Conservation (phyloP, 2,329 filamentous ascomycete genomes). For the Aschersonia sp. region DNA sequence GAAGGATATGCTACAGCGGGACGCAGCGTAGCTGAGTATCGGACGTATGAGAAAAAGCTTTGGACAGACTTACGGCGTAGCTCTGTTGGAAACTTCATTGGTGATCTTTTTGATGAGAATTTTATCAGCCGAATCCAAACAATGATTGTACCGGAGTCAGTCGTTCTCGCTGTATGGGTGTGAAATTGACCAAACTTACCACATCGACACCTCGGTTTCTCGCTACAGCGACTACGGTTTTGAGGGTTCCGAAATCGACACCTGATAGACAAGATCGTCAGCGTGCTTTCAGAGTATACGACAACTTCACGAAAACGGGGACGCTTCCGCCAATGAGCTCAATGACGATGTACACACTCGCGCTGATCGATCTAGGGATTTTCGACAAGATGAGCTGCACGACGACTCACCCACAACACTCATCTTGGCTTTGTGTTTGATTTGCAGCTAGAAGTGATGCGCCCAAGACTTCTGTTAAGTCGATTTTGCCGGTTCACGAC, state of each 20-base stretch:
- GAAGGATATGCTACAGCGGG: not conserved
- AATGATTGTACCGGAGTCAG: no score
- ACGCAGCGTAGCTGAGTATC: not conserved
- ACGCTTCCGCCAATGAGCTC: not conserved
- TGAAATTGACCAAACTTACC: slow-evolving; percentile 39
- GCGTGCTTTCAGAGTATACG: no score
- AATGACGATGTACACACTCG: not conserved
- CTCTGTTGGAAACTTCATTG: slow-evolving; percentile 98
- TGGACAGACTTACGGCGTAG: slow-evolving; percentile 68
- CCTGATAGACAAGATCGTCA: slow-evolving; percentile 27
- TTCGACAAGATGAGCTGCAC: not conserved
- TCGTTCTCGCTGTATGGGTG: no score
- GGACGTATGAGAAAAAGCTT: not conserved
- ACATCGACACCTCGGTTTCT: slow-evolving; percentile 98
- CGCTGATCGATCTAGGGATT: not conserved
- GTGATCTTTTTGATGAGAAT: slow-evolving; percentile 49
- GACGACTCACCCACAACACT: slow-evolving; percentile 35
- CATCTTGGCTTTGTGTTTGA: slow-evolving; percentile 25
- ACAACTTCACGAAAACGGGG: not conserved
- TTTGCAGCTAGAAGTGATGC: not conserved
- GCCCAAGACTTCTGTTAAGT: not conserved
- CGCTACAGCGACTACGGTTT: slow-evolving; percentile 94
- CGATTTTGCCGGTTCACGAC: slow-evolving; percentile 2
- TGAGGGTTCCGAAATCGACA: slow-evolving; percentile 90
- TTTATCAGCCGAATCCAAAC: no score